These are phyloP conservation scores for Claviceps purpurea DNA, from an alignment of 2,329 filamentous ascomycete genomes.

Conservation along the genomic window DNA sequence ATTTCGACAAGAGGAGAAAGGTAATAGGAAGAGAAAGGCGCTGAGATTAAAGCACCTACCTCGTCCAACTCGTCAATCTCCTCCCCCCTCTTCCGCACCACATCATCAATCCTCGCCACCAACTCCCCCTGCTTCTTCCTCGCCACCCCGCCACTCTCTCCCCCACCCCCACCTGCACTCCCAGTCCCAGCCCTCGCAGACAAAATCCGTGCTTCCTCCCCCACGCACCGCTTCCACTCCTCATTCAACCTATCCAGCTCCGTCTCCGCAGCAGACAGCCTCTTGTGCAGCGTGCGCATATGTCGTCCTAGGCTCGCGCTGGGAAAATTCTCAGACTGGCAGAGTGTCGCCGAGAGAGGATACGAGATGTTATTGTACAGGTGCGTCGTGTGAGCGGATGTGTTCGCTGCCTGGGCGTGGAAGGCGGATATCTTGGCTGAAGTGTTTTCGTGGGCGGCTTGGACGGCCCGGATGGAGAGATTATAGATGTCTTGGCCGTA, in stretches of 20 bases:
- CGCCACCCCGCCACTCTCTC: neutral
- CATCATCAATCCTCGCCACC: constrained; percentile 11
- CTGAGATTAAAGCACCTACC: constrained; percentile 9
- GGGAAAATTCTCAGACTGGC: constrained; percentile 12
- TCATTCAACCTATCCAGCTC: constrained; percentile 11
- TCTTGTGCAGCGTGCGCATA: constrained; percentile 10
- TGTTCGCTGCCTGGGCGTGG: constrained; percentile 6
- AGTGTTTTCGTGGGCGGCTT: constrained; percentile 12
- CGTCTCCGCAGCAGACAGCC: constrained; percentile 11
- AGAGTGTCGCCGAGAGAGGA: constrained; percentile 20
- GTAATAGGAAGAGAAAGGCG: too few relatives aligned
- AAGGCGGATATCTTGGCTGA: constrained; percentile 12
- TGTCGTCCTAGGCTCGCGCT: constrained; percentile 15
- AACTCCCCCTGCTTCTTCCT: constrained; percentile 1
- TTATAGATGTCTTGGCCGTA: constrained; percentile 4
- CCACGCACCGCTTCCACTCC: constrained; percentile 16
- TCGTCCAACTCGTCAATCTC: constrained; percentile 16
- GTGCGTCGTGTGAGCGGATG: constrained; percentile 8
- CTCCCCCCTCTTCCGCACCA: constrained; percentile 11
- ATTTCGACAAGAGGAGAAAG: too few relatives aligned
- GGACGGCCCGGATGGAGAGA: constrained; percentile 8
- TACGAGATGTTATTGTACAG: constrained; percentile 20
- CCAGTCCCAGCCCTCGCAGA: constrained; percentile 3
- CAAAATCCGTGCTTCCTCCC: constrained; percentile 11
- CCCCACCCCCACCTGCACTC: too few relatives aligned